phyloP scores from a whole-genome alignment of 306 rosid species.

The Pterocarpus santalinus region DNA sequence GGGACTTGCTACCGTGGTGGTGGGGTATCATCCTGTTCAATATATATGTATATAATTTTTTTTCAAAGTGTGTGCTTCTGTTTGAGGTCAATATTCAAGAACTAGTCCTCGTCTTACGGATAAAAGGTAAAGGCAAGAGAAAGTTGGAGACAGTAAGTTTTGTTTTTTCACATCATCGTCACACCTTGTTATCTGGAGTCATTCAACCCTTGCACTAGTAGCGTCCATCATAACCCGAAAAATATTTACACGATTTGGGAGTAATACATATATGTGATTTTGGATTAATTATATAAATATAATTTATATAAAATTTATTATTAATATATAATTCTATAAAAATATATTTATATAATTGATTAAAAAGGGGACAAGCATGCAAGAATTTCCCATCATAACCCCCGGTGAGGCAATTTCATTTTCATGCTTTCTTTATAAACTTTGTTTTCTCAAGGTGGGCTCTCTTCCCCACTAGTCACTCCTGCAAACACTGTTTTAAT shows the following conservation, averaged over 20 bases:
- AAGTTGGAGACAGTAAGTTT: conserved; percentile 35
- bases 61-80: conserved; percentile 23
- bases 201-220: conserved; percentile 12
- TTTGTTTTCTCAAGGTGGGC: conserved; percentile 46
- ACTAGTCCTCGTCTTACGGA: not conserved
- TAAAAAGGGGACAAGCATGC: too few relatives aligned
- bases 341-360: too few relatives aligned
- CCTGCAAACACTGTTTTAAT: not conserved
- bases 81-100: conserved; percentile 45
- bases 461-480: conserved; percentile 31
- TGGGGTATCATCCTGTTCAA: conserved; percentile 52
- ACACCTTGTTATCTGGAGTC: conserved; percentile 1
- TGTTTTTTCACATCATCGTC: conserved; percentile 20
- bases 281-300: too few relatives aligned
- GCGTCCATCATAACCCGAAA: too few relatives aligned
- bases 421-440: conserved; percentile 36
- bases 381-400: conserved; percentile 28
- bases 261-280: too few relatives aligned
- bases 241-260: too few relatives aligned
- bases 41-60: not conserved
- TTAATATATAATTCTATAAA: too few relatives aligned
- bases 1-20: conserved; percentile 49
- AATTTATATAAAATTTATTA: too few relatives aligned
- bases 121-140: conserved; percentile 30
- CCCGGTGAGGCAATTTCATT: conserved; percentile 41